Percentiles rank a stretch among this genome's conserved stretches.
These are phyloP conservation scores for Euphorbia pulcherrima DNA, from an alignment of 345 rosid species.

Conservation along the genomic window DNA sequence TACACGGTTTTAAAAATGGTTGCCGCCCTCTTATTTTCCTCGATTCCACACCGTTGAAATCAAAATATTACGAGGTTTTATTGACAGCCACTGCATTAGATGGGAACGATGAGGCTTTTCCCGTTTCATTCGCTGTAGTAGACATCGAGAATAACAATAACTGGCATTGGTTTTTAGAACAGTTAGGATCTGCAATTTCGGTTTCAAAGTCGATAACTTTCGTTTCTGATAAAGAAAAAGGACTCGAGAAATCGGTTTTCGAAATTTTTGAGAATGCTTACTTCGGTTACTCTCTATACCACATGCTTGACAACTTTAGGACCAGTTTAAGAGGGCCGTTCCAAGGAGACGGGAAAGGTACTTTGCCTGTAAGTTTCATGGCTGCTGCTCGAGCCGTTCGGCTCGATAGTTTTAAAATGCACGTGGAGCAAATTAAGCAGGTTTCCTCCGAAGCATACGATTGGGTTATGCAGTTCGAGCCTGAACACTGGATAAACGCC, in stretches of 20 bases:
- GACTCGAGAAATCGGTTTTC: slow-evolving; percentile 46
- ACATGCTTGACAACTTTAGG: slow-evolving; percentile 62
- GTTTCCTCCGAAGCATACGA: slow-evolving; percentile 70
- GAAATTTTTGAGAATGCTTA: slow-evolving; percentile 63
- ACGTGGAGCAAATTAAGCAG: slow-evolving; percentile 54
- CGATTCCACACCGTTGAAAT: slow-evolving; percentile 60
- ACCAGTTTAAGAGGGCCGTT: slow-evolving; percentile 54
- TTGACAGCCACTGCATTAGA: slow-evolving; percentile 78
- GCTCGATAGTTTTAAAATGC: slow-evolving; percentile 48
- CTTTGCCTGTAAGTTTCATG: slow-evolving; percentile 56
- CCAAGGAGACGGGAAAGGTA: slow-evolving; percentile 69
- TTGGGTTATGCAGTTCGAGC: slow-evolving; percentile 70
- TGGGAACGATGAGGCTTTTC: slow-evolving; percentile 73
- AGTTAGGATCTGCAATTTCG: slow-evolving; percentile 52
- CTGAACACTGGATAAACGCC: slow-evolving; percentile 64
- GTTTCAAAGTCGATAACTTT: slow-evolving; percentile 57
- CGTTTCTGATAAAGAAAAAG: slow-evolving; percentile 75
- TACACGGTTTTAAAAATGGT: slow-evolving; percentile 64
- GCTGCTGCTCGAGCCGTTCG: slow-evolving; percentile 77
- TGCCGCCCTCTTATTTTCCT: slow-evolving; percentile 90
- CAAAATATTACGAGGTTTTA: slow-evolving; percentile 73
- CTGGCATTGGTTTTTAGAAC: slow-evolving; percentile 86
- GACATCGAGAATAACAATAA: slow-evolving; percentile 67
- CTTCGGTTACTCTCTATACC: slow-evolving; percentile 69
- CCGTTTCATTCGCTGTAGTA: slow-evolving; percentile 72